Evolutionary conservation across 306 rosid species (phyloP), one percentile per base, ranked within the genome.

Genomic region (Macrotyloma uniflorum): DNA sequence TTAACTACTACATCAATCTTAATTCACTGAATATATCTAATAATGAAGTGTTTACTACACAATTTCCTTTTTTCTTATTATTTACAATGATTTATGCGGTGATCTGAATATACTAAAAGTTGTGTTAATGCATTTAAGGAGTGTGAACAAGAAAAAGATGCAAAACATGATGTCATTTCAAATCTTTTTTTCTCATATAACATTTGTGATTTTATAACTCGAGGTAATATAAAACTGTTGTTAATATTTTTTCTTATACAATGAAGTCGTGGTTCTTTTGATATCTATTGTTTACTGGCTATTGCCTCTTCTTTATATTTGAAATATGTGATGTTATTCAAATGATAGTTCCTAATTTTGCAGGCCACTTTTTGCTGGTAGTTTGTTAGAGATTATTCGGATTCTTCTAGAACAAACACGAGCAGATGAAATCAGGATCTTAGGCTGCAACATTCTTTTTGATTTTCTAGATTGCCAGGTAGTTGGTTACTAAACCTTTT

Each of bases 311-410:
- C 13, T 33, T 33, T 72, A 5, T 40, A 26, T 67, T 73, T 70
- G 50, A 46, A 54, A 72, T 76, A 36, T 57, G 63, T 71, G 62
- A 84, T 76, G 54, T 19, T 67, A 62, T 77, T 74, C 74, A 70
- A 58, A 20, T 1, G 24, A 46, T 47, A 54, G 50, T 70, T 86
- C 82, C 79, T 61, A 67, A 73, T 79, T 73, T 80, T 88, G 88
- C 93, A 95, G 97, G 96, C 91, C 98, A 6, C 86, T 92, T 58
- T 95, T 83, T 85, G 95, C 93, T 2, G 77, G 90, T 80, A 91
- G 97, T 75, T 83, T 95, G 79, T 79, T 95, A 79, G 91, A 88
- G 83, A 89, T 95, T 65, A 81, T 93, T 71, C 97, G 89, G 59
- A 86, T 85, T 79, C 95, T 95, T 70, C 76, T 95, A 80, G 98